Percentiles rank a stretch among this genome's conserved stretches.
Evolutionary conservation across 176 grass and related monocot species (phyloP).

Genomic region (Zizania latifolia): DNA sequence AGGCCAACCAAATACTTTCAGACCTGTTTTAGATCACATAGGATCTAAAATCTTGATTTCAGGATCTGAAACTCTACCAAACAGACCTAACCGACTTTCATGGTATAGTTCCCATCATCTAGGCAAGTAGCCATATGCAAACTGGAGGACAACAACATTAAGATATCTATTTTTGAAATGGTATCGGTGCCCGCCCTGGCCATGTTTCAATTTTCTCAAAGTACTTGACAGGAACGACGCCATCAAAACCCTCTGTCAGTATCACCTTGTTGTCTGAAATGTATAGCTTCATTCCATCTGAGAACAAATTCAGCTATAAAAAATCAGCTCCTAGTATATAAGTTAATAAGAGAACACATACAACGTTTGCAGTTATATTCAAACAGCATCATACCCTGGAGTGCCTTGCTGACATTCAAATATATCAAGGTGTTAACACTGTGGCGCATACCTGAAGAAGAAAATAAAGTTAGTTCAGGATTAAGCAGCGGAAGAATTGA

Average conservation of each 20-base stretch:
- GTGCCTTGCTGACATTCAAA: constrained; percentile 69
- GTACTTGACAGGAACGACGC: constrained; percentile 59
- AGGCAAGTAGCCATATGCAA: not conserved
- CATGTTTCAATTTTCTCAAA: constrained; percentile 78
- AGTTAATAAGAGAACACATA: not conserved
- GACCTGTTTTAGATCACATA: too few species aligned
- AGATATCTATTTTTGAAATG: constrained; percentile 28
- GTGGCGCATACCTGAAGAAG: constrained; percentile 57
- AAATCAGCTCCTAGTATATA: not conserved
- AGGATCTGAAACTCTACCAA: too few species aligned
- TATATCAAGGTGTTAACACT: constrained; percentile 77
- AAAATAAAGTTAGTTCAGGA: not conserved
- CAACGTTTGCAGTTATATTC: not conserved
- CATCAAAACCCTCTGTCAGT: constrained; percentile 67
- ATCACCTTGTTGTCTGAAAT: constrained; percentile 84
- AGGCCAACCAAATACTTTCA: too few species aligned
- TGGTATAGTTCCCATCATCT: not conserved
- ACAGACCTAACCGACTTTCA: not conserved
- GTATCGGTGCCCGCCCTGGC: constrained; percentile 43
- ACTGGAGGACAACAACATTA: not conserved
- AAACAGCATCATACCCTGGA: constrained; percentile 44
- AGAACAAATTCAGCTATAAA: not conserved
- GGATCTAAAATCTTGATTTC: too few species aligned
- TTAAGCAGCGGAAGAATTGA: not conserved
- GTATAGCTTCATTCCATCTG: constrained; percentile 83